phyloP scores from a whole-genome alignment of 768 basidiomycete genomes.

The Vararia minispora region DNA sequence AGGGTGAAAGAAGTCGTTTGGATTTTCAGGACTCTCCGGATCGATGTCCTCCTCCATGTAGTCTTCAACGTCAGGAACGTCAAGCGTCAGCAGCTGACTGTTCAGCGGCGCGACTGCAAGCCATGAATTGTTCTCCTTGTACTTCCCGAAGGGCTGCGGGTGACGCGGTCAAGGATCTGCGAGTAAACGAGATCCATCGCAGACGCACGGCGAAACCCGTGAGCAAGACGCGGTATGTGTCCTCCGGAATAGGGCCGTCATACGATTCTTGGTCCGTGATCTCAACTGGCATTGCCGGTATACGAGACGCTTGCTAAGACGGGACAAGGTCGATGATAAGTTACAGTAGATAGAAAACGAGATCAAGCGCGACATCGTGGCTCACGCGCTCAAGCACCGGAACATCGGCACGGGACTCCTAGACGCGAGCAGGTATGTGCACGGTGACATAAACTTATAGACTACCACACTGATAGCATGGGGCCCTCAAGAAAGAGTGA shows the following conservation, averaged over 20 bases:
- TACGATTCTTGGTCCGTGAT: too few relatives aligned
- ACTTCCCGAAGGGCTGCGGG: constrained; percentile 17
- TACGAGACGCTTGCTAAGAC: too few relatives aligned
- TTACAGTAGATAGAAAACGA: too few relatives aligned
- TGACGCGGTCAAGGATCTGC: constrained; percentile 1
- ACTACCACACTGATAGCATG: too few relatives aligned
- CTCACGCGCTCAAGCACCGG: too few relatives aligned
- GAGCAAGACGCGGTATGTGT: constrained; percentile 30
- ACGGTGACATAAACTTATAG: too few relatives aligned
- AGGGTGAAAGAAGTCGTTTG: constrained; percentile 9
- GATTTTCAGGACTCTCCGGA: constrained; percentile 7
- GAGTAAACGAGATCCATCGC: neutral
- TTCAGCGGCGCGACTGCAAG: constrained; percentile 55
- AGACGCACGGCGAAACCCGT: constrained; percentile 44
- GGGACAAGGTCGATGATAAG: too few relatives aligned
- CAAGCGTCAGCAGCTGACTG: constrained; percentile 31
- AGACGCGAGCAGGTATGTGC: too few relatives aligned
- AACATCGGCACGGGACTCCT: too few relatives aligned
- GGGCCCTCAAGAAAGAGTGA: too few relatives aligned
- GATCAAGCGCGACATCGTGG: too few relatives aligned
- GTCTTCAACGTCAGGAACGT: constrained; percentile 13
- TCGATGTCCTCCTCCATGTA: constrained; percentile 14
- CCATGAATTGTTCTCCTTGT: constrained; percentile 55
- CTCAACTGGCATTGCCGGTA: too few relatives aligned
- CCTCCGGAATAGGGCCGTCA: constrained; percentile 9